These are phyloP conservation scores for Cucurbita moschata DNA, from an alignment of 306 rosid species.

Conservation along the genomic window DNA sequence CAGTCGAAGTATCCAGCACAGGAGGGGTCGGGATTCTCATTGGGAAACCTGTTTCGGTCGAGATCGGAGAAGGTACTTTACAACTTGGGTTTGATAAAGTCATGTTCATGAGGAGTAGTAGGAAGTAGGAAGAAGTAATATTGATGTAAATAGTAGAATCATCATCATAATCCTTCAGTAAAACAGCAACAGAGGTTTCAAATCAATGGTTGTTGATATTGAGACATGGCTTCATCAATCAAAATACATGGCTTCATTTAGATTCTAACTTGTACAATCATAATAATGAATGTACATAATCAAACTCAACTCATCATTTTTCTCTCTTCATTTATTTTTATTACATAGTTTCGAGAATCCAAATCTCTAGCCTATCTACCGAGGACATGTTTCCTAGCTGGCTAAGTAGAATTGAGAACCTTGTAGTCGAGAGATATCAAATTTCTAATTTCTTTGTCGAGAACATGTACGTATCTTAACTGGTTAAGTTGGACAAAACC, in stretches of 20 bases:
- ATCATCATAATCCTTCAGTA: neutral
- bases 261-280: slow-evolving; percentile 1
- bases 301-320: no score
- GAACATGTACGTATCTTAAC: no score
- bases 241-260: neutral
- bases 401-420: no score
- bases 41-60: slow-evolving; percentile 56
- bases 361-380: no score
- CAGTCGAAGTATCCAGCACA: slow-evolving; percentile 31
- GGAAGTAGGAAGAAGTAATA: neutral
- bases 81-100: slow-evolving; percentile 7
- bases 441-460: no score
- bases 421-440: no score
- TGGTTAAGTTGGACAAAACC: no score
- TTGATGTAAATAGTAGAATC: slow-evolving; percentile 1
- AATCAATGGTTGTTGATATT: slow-evolving; percentile 1
- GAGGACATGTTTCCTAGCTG: no score
- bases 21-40: slow-evolving; percentile 42
- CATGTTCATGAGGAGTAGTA: neutral
- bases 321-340: no score
- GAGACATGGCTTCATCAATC: neutral
- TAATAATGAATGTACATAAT: neutral
- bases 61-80: slow-evolving; percentile 16
- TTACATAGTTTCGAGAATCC: no score
- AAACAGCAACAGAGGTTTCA: neutral